phyloP scores from a whole-genome alignment of 768 basidiomycete species.

The Boletus vinaceobasis region DNA sequence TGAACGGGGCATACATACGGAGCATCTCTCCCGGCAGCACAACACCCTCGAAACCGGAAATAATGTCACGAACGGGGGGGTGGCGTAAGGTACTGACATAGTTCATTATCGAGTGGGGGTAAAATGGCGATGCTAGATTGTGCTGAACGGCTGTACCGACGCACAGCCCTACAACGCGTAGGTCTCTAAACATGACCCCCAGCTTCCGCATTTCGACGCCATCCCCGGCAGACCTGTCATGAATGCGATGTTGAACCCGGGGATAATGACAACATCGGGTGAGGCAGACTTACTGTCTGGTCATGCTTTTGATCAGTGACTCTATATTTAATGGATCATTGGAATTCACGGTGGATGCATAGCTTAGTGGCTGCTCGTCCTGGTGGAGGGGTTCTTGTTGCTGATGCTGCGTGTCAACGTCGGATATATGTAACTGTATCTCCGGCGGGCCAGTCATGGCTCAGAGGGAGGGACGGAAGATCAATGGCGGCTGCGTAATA shows the following conservation, averaged over 20 bases:
- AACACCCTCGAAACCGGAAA: slow-evolving; percentile 61
- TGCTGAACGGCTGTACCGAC: slow-evolving; percentile 42
- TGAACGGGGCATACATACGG: slow-evolving; percentile 43
- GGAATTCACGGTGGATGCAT: background rate
- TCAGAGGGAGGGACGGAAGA: slow-evolving; percentile 22
- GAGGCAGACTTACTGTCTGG: slow-evolving; percentile 8
- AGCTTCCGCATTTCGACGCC: slow-evolving; percentile 39
- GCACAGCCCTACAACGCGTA: slow-evolving; percentile 50
- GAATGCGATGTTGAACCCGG: background rate
- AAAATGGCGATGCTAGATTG: slow-evolving; percentile 52
- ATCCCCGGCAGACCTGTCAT: slow-evolving; percentile 31
- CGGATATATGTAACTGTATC: background rate
- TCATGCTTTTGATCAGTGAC: slow-evolving; percentile 13
- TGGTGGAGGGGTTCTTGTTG: background rate
- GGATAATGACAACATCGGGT: background rate
- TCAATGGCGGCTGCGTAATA: background rate
- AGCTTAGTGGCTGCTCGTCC: background rate
- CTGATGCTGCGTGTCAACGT: background rate
- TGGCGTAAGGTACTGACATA: slow-evolving; percentile 46
- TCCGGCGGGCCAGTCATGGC: background rate
- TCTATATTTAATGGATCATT: slow-evolving; percentile 7
- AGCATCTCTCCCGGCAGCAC: slow-evolving; percentile 75
- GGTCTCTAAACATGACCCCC: slow-evolving; percentile 49
- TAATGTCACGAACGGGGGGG: slow-evolving; percentile 49
- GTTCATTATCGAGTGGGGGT: slow-evolving; percentile 38